Base-by-base conservation (phyloP, 129 eudicot genomes). In the Rutidosis leptorrhynchoides region DNA sequence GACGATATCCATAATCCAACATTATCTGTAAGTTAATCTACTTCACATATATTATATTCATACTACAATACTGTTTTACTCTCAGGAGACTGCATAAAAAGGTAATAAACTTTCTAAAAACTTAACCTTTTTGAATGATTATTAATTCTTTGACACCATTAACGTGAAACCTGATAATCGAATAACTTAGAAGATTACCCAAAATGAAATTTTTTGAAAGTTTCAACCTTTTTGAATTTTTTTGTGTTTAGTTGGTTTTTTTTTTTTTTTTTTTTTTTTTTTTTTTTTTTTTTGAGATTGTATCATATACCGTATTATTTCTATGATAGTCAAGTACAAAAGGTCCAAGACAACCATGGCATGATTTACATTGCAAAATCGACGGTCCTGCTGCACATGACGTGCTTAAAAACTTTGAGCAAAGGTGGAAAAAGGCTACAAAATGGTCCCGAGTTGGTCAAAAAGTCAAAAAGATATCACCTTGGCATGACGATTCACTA, bases 311-410 rank as follows among this genome's bases (percentile, higher is more conserved):
- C 16, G 27, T 57, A 55, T 24, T 22, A 6, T 75, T 60, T 62
- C 43, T 53, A 24, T 43, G 65, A 70, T 69, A 84, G 90, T 72
- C 79, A 81, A 86, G 86, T 61, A 73, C 62, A 23, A 68, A 68
- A 79, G 82, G 77, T 24, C 95, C 95, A 26, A 81, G 95, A 67
- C 77, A 86, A 60, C 95, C 95, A 58, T 86, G 95, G 95, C 95
- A 86, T 72, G 95, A 86, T 76, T 64, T 83, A 16, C 89, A 86
- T 52, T 86, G 95, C 82, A 86, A 76, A 76, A 75, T 86, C 29
- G 95, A 86, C 35, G 95, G 95, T 15, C 95, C 95, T 58, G 95
- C 89, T 57, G 95, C 87, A 8, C 79, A 83, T 87, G 89, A 87
- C 56, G 87, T 87, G 72, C 89, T 87, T 37, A 87, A 76, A 42